A percentile compares a stretch with the other conserved stretches of the same genome.
Evolutionary conservation across 345 rosid species (phyloP).

Genomic region (Syzygium jambos): DNA sequence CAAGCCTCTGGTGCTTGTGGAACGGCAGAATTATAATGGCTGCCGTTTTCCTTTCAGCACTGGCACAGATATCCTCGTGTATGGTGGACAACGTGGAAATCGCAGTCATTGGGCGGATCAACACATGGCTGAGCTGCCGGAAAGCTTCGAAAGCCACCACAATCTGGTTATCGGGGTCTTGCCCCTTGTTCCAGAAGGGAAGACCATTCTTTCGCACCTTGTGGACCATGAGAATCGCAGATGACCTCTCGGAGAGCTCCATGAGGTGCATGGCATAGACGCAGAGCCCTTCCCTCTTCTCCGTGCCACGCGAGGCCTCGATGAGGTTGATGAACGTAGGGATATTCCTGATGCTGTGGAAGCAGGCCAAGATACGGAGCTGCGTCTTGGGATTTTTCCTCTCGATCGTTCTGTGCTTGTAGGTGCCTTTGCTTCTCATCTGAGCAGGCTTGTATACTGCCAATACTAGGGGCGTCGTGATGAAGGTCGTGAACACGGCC

Average conservation of each 20-base stretch:
- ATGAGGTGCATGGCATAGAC: conserved; percentile 90
- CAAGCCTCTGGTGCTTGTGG: conserved; percentile 70
- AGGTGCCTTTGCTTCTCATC: conserved; percentile 12
- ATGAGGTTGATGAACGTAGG: conserved; percentile 60
- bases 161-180: conserved; percentile 30
- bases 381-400: conserved; percentile 28
- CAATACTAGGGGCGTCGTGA: conserved; percentile 64
- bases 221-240: conserved; percentile 86
- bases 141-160: conserved; percentile 83
- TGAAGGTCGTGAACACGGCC: conserved; percentile 77
- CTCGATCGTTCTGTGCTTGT: conserved; percentile 42
- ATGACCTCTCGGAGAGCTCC: conserved; percentile 89
- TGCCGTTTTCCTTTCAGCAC: conserved; percentile 51
- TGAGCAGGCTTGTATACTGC: conserved; percentile 58
- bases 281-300: conserved; percentile 51
- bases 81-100: conserved; percentile 57
- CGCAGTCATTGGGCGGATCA: conserved; percentile 79
- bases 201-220: conserved; percentile 74
- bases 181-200: conserved; percentile 80
- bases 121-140: conserved; percentile 47
- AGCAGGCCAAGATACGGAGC: conserved; percentile 52
- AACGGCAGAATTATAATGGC: conserved; percentile 70
- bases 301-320: conserved; percentile 78
- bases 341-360: conserved; percentile 41
- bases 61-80: conserved; percentile 56